Conservation (phyloP, 345 rosid species). For the Mallotus nudiflorus region DNA sequence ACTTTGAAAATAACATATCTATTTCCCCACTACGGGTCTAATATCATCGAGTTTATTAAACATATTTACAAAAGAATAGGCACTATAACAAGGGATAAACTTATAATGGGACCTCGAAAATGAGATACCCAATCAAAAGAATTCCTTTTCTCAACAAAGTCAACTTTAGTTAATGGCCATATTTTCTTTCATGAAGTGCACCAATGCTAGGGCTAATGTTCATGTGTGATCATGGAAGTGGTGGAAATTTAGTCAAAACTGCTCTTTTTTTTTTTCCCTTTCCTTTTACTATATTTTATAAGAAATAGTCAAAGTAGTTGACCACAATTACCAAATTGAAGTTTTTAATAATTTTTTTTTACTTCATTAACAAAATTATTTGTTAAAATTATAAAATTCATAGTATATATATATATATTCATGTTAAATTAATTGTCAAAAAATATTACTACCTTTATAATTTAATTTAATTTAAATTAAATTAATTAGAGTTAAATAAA, state of each 20-base stretch:
- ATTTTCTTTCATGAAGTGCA: slow-evolving; percentile 5
- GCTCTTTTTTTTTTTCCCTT: too few relatives aligned
- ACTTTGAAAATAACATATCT: not conserved
- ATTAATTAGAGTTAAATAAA: too few relatives aligned
- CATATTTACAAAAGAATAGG: slow-evolving; percentile 12
- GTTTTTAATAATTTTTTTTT: too few relatives aligned
- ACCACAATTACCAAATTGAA: not conserved
- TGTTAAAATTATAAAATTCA: too few relatives aligned
- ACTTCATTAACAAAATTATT: too few relatives aligned
- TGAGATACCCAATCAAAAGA: not conserved
- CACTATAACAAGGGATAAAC: slow-evolving; percentile 13
- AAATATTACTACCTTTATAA: too few relatives aligned
- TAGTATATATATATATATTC: too few relatives aligned
- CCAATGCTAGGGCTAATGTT: not conserved
- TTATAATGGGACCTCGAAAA: slow-evolving; percentile 36
- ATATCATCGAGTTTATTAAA: not conserved
- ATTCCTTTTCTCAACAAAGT: slow-evolving; percentile 12
- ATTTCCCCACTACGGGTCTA: not conserved
- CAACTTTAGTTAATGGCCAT: slow-evolving; percentile 20
- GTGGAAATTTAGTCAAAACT: not conserved
- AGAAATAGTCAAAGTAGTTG: not conserved
- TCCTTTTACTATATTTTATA: too few relatives aligned
- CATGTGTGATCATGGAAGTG: not conserved
- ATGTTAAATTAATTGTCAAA: too few relatives aligned
- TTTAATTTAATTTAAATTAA: too few relatives aligned